These are phyloP conservation scores for Artomyces pyxidatus DNA, from an alignment of 768 basidiomycete species.

Conservation along the genomic window DNA sequence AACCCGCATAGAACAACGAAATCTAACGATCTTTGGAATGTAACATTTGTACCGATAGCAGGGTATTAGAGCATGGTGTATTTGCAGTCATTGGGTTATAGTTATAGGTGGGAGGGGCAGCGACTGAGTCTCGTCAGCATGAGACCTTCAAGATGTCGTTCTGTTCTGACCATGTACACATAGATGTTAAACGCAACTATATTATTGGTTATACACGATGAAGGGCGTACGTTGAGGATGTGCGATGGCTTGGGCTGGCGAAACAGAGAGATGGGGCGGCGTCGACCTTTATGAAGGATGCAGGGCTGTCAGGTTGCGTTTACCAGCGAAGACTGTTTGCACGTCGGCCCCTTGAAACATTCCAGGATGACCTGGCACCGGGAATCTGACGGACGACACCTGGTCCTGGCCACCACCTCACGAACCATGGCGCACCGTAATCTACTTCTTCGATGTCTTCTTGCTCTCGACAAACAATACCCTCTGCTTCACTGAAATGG, in stretches of 20 bases:
- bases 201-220: background rate
- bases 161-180: background rate
- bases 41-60: background rate
- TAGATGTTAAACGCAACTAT: background rate
- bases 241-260: no score
- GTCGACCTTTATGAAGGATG: no score
- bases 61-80: background rate
- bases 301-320: no score
- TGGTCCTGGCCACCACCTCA: no score
- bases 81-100: background rate
- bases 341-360: no score
- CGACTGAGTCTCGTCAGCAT: background rate
- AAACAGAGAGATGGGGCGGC: no score
- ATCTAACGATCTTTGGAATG: background rate
- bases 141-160: background rate
- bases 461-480: slow-evolving; percentile 77
- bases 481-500: slow-evolving; percentile 49
- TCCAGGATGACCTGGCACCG: no score
- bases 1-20: slow-evolving; percentile 22
- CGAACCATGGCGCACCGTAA: background rate
- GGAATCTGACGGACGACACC: no score
- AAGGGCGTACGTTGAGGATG: no score
- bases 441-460: slow-evolving; percentile 53
- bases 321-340: no score
- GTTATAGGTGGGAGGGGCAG: background rate